Conservation (phyloP, 2,329 filamentous ascomycete species). For the Anthostomella pinea region DNA sequence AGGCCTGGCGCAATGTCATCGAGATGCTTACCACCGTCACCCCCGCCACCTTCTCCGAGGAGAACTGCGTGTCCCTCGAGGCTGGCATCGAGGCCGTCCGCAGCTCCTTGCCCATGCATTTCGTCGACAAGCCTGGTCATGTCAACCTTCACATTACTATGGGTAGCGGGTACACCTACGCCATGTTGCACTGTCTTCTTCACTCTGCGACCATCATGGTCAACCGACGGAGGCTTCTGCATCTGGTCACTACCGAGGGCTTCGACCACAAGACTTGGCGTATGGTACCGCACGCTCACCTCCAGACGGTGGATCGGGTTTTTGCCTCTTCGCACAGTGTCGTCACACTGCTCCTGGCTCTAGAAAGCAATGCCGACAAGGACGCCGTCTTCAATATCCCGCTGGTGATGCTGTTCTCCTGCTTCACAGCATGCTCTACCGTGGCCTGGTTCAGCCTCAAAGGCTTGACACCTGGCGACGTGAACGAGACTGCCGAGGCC, state of each 20-base stretch:
- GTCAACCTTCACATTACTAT: slow-evolving; percentile 62
- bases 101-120: slow-evolving; percentile 55
- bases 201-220: slow-evolving; percentile 61
- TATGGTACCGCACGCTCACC: slow-evolving; percentile 46
- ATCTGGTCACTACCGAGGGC: slow-evolving; percentile 51
- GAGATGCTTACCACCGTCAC: slow-evolving; percentile 57
- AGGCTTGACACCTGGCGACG: slow-evolving; percentile 54
- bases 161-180: slow-evolving; percentile 61
- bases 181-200: slow-evolving; percentile 60
- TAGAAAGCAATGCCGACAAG: slow-evolving; percentile 56
- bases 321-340: slow-evolving; percentile 59
- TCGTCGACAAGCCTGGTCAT: slow-evolving; percentile 59
- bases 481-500: slow-evolving; percentile 54
- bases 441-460: slow-evolving; percentile 62
- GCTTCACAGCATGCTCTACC: slow-evolving; percentile 59
- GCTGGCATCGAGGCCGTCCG: slow-evolving; percentile 55
- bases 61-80: slow-evolving; percentile 49
- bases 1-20: slow-evolving; percentile 60
- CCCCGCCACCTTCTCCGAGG: slow-evolving; percentile 51
- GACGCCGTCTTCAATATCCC: slow-evolving; percentile 59
- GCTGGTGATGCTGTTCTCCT: slow-evolving; percentile 62
- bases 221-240: slow-evolving; percentile 56
- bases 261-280: slow-evolving; percentile 56
- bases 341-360: slow-evolving; percentile 52
- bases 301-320: slow-evolving; percentile 52